Conservation (phyloP, 1,139 yeast genomes). For the Geotrichum carabidarum region DNA sequence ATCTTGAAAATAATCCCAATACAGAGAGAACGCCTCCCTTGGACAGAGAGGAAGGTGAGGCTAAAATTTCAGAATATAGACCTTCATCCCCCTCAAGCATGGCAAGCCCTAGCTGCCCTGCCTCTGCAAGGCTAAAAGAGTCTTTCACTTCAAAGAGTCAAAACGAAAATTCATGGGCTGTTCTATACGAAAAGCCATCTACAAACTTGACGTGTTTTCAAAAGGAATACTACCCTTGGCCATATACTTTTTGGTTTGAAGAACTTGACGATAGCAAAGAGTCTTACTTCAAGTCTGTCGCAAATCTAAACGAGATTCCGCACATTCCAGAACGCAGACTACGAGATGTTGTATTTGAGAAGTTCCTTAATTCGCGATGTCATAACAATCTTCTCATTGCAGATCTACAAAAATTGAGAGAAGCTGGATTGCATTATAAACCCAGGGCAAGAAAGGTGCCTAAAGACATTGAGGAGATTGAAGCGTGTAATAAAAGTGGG, state of each 20-base stretch:
- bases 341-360: neutral
- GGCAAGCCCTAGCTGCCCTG: too few species aligned
- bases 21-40: too few species aligned
- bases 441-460: neutral
- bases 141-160: too few species aligned
- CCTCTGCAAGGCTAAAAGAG: too few species aligned
- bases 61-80: too few species aligned
- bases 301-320: neutral
- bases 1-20: too few species aligned
- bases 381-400: constrained; percentile 2
- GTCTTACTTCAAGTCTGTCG: neutral
- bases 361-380: neutral
- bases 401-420: neutral
- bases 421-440: neutral
- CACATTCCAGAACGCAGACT: neutral
- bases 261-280: constrained; percentile 3
- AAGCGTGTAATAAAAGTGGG: too few species aligned
- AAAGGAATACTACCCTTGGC: constrained; percentile 8
- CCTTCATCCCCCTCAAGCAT: too few species aligned
- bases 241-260: constrained; percentile 1
- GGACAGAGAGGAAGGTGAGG: too few species aligned
- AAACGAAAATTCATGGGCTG: neutral
- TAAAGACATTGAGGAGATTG: too few species aligned
- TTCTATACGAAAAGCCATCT: constrained; percentile 3
- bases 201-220: neutral